Evolutionary conservation across 768 basidiomycete genomes (phyloP), one percentile per base, ranked within the genome.

Genomic region (Pleurotus platypus): DNA sequence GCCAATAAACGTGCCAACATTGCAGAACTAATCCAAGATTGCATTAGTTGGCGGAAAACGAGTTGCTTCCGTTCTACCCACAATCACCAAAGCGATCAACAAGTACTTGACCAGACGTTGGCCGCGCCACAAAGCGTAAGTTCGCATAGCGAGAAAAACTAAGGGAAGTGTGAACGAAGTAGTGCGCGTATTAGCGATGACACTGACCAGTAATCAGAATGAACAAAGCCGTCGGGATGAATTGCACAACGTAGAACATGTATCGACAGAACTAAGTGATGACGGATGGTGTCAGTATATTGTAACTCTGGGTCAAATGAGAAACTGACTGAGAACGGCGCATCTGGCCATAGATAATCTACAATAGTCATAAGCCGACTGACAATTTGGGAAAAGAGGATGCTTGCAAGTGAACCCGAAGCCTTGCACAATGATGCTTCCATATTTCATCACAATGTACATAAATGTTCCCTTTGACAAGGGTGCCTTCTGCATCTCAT

Each of bases 111-210:
- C 5, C n/a, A 7, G 30, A 5, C 5, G 49, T n/a, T 51, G 9
- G 13, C 49, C 49, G 35, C 22, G 13, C 49, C 49, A 49, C 49
- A 51, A n/a, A 18, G 49, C 49, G 18, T 51, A 51, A 6, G 49
- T 51, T n/a, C 49, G 49, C 49, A 51, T 35, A 24, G 13, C 35
- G 30, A 51, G 49, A 16, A 51, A 38, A n/a, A 51, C 49, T 51
- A 20, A 16, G 27, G 39, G 24, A 37, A 20, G 12, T 12, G 11
- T 51, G 30, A 51, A 11, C 11, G 11, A n/a, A 40, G 39, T 20
- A 20, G 20, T 20, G 20, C 39, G n/a, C n/a, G 39, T n/a, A 40
- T 11, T n/a, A n/a, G n/a, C 39, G 39, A 40, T 40, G 39, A 40
- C 11, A n/a, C 39, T 40, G 39, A 40, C 39, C n/a, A 11, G 39